Base-by-base conservation (phyloP, 2,329 filamentous ascomycete genomes). In the Ophiobolus disseminans region DNA sequence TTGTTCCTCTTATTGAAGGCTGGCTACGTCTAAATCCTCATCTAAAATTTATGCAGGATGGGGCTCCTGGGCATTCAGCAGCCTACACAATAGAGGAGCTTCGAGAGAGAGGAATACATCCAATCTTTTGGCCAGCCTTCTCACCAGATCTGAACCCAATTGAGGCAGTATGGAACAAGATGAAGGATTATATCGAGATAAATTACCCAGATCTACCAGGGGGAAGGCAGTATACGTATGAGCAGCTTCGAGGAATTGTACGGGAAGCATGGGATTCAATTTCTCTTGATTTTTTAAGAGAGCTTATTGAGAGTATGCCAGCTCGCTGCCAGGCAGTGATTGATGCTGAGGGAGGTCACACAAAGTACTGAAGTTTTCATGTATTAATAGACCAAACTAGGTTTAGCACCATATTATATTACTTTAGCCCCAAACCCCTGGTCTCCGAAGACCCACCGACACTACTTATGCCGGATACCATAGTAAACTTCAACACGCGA, bases 41-140 rank as follows among this genome's bases (percentile, higher is more conserved):
- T 13, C 35, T 50, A 5, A 5, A 9, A 7, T 48, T 50, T 19
- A 56, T 56, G 51, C 40, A 52, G 40, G 51, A 57, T 55, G 23
- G 32, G 5, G 48, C 37, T 5, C 37, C 48, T 22, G 31, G n/a
- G 11, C 28, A 46, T 16, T 23, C 23, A 30, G 37, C 42, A 19
- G 19, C n/a, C 10, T 21, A 28, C 7, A 47, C 39, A 21, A 20
- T 21, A 14, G 21, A 38, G 16, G 44, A 51, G 30, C 26, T 46
- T 10, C 4, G 17, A 6, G 16, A 13, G 8, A 31, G 48, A 11
- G 43, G 43, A 2, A 39, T 51, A 11, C 6, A 23, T 28, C 32
- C 35, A 8, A 48, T 52, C 30, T 40, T 22, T 23, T 52, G 34
- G 49, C 44, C 44, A 36, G 23, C 44, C 3, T 48, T 23, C 34